phyloP scores from a whole-genome alignment of 2,329 filamentous ascomycete species.

The Botrytis fragariae region DNA sequence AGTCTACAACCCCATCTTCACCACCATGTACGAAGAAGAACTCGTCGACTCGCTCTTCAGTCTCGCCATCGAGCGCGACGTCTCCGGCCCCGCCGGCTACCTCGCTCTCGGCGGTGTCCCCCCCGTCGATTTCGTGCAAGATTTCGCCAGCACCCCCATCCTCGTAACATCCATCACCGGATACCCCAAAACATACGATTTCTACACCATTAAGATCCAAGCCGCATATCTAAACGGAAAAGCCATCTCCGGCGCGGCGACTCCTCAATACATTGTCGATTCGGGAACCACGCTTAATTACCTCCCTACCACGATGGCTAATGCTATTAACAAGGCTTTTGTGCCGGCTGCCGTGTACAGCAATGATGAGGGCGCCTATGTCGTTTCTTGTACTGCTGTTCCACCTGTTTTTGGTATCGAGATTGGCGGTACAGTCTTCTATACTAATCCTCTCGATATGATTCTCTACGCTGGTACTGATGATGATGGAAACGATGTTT shows the following conservation, averaged over 20 bases:
- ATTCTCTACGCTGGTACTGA: constrained; percentile 30
- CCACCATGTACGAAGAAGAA: constrained; percentile 46
- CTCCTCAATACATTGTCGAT: constrained; percentile 40
- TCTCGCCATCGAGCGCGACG: constrained; percentile 45
- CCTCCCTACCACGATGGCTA: constrained; percentile 41
- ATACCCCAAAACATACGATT: constrained; percentile 24
- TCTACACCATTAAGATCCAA: constrained; percentile 31
- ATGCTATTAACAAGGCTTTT: constrained; percentile 43
- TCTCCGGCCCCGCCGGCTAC: constrained; percentile 41
- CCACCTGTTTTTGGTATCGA: constrained; percentile 44
- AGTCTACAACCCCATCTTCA: constrained; percentile 49
- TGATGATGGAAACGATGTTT: constrained; percentile 29
- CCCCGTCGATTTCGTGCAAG: constrained; percentile 38
- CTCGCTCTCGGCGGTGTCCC: constrained; percentile 51
- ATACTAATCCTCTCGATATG: constrained; percentile 37
- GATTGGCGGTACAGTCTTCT: constrained; percentile 40
- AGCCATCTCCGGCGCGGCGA: constrained; percentile 12
- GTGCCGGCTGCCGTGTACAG: constrained; percentile 42
- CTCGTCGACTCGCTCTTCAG: constrained; percentile 47
- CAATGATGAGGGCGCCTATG: constrained; percentile 36
- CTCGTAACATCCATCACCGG: constrained; percentile 27
- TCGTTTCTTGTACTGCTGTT: constrained; percentile 44
- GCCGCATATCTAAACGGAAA: constrained; percentile 18
- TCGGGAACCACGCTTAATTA: constrained; percentile 45
- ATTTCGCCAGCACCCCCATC: constrained; percentile 29